phyloP scores from a whole-genome alignment of 2,329 filamentous ascomycete genomes.

The Cercospora zeina region DNA sequence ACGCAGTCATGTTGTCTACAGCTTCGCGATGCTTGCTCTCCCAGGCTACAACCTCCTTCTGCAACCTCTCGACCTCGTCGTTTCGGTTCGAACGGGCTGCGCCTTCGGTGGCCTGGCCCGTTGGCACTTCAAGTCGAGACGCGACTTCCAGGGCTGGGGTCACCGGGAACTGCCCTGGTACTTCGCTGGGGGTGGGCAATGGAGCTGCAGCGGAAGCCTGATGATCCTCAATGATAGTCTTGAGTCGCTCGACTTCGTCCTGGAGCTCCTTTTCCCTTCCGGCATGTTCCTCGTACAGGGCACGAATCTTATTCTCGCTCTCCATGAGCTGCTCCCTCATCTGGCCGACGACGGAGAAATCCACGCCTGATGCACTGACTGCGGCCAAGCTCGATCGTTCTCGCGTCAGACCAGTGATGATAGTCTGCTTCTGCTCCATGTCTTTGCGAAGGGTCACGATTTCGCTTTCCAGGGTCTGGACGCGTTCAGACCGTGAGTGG shows the following conservation, averaged over 20 bases:
- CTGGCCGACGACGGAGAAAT: slow-evolving; percentile 85
- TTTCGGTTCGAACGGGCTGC: slow-evolving; percentile 23
- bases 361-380: slow-evolving; percentile 66
- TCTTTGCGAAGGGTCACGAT: slow-evolving; percentile 83
- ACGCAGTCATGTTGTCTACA: slow-evolving; percentile 68
- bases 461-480: slow-evolving; percentile 85
- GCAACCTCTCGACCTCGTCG: slow-evolving; percentile 63
- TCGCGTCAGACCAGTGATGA: slow-evolving; percentile 89
- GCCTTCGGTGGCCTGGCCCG: slow-evolving; percentile 31
- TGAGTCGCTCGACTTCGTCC: slow-evolving; percentile 69
- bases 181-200: slow-evolving; percentile 31
- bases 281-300: slow-evolving; percentile 71
- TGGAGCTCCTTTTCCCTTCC: slow-evolving; percentile 73
- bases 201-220: slow-evolving; percentile 24
- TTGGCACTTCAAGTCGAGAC: slow-evolving; percentile 35
- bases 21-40: slow-evolving; percentile 72
- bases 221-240: slow-evolving; percentile 52
- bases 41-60: slow-evolving; percentile 72
- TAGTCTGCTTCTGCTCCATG: slow-evolving; percentile 94
- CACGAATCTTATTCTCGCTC: slow-evolving; percentile 74
- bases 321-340: slow-evolving; percentile 86
- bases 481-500: slow-evolving; percentile 80
- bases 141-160: slow-evolving; percentile 38
- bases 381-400: slow-evolving; percentile 87
- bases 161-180: slow-evolving; percentile 45